These are phyloP conservation scores for Cordyceps cateniannulata DNA, from an alignment of 2,329 filamentous ascomycete species.

Conservation along the genomic window DNA sequence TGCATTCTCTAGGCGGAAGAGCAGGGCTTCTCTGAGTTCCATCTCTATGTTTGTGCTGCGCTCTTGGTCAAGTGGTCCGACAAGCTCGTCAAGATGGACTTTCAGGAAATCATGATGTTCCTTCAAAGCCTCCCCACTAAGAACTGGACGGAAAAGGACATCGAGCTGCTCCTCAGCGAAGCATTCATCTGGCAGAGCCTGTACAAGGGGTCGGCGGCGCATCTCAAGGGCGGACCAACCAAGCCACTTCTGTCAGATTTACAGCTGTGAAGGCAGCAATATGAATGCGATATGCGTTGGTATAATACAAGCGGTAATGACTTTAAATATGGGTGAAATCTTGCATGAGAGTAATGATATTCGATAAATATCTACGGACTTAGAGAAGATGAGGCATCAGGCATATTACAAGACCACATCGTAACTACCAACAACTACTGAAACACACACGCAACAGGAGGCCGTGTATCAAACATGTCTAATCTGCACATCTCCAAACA, in stretches of 20 bases:
- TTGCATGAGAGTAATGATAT: neutral
- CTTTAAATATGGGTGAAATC: neutral
- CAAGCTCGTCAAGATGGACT: constrained; percentile 93
- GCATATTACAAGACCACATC: neutral
- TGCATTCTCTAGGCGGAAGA: constrained; percentile 70
- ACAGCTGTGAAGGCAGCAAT: constrained; percentile 20
- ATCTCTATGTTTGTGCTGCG: constrained; percentile 95
- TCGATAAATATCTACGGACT: neutral
- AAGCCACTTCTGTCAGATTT: constrained; percentile 30
- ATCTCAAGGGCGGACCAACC: constrained; percentile 56
- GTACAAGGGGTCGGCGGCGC: constrained; percentile 89
- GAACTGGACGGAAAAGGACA: constrained; percentile 96
- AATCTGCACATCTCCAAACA: neutral
- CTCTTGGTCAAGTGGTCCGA: constrained; percentile 98
- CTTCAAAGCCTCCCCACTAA: constrained; percentile 88
- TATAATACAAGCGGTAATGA: neutral
- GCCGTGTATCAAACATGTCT: neutral
- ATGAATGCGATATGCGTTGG: neutral
- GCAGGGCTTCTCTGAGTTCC: constrained; percentile 96
- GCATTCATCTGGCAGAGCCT: constrained; percentile 98
- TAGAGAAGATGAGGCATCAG: neutral
- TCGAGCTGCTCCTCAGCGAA: constrained; percentile 89
- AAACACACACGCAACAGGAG: neutral
- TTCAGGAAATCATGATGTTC: constrained; percentile 99
- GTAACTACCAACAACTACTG: too few relatives aligned